phyloP scores from a whole-genome alignment of 2,329 filamentous ascomycete genomes.

The Penicillium sp. region DNA sequence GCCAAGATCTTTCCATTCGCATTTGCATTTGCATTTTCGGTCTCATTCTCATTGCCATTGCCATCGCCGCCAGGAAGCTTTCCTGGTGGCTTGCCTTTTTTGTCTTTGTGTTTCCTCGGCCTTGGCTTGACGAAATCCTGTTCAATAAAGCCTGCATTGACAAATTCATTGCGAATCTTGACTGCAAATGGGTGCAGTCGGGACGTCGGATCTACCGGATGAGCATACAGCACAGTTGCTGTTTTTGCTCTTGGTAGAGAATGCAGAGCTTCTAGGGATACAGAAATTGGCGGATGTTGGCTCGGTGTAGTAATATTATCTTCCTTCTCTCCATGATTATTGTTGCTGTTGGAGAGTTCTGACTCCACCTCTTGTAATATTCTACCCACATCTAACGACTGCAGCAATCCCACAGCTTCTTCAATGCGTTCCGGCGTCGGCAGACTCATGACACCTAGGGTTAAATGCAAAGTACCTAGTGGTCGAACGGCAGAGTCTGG shows the following conservation, averaged over 20 bases:
- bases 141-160: conserved; percentile 41
- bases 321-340: not conserved
- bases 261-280: conserved; percentile 43
- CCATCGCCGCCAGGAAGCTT: not conserved
- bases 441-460: conserved; percentile 80
- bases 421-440: conserved; percentile 47
- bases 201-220: conserved; percentile 35
- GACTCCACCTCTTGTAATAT: conserved; percentile 33
- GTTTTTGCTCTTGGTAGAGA: conserved; percentile 32
- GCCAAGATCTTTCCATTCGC: not conserved
- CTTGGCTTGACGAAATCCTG: conserved; percentile 22
- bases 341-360: not conserved
- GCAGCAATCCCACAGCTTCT: conserved; percentile 44
- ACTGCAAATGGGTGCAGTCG: conserved; percentile 41
- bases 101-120: not conserved
- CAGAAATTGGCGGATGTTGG: conserved; percentile 28
- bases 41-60: not conserved
- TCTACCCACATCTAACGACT: conserved; percentile 41
- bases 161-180: conserved; percentile 38
- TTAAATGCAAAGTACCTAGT: conserved; percentile 76
- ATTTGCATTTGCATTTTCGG: not conserved
- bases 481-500: conserved; percentile 69
- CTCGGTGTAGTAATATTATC: conserved; percentile 24
- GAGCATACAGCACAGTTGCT: conserved; percentile 40
- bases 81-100: not conserved